Percentiles rank a stretch among this genome's conserved stretches.
phyloP scores from a whole-genome alignment of 177 flowering plant species.

The Telopea speciosissima region DNA sequence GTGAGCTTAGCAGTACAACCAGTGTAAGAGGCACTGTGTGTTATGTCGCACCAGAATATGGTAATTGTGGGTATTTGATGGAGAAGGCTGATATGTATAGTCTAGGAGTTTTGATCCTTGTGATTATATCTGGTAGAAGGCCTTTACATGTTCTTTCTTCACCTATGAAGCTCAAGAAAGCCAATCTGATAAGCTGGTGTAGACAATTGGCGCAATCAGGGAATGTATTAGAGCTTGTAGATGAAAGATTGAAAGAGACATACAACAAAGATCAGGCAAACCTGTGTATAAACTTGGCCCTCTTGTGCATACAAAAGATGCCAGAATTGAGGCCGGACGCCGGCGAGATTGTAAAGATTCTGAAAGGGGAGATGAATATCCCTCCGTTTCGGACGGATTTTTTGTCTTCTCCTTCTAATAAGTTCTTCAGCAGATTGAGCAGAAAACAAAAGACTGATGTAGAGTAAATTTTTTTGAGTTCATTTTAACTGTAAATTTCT shows the following conservation, averaged over 20 bases:
- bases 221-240: constrained; percentile 72
- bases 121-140: constrained; percentile 85
- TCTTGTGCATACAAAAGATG: constrained; percentile 77
- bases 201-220: constrained; percentile 74
- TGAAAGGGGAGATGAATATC: constrained; percentile 84
- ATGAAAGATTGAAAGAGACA: constrained; percentile 55
- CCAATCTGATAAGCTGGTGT: constrained; percentile 91
- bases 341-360: constrained; percentile 67
- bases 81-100: constrained; percentile 97
- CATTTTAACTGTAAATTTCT: background rate
- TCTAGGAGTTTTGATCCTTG: constrained; percentile 88
- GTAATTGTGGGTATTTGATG: constrained; percentile 76
- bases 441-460: constrained; percentile 40
- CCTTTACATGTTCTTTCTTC: constrained; percentile 87
- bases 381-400: constrained; percentile 70
- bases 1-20: constrained; percentile 95
- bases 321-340: constrained; percentile 92
- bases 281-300: constrained; percentile 77
- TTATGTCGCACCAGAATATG: constrained; percentile 96
- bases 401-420: constrained; percentile 85
- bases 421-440: constrained; percentile 46
- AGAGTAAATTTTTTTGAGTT: constrained; percentile 20
- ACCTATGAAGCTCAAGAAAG: constrained; percentile 96
- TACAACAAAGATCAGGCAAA: constrained; percentile 64
- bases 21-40: constrained; percentile 99